Evolutionary conservation across 257 asterid species (phyloP).

Genomic region (Nemophila menziesii): DNA sequence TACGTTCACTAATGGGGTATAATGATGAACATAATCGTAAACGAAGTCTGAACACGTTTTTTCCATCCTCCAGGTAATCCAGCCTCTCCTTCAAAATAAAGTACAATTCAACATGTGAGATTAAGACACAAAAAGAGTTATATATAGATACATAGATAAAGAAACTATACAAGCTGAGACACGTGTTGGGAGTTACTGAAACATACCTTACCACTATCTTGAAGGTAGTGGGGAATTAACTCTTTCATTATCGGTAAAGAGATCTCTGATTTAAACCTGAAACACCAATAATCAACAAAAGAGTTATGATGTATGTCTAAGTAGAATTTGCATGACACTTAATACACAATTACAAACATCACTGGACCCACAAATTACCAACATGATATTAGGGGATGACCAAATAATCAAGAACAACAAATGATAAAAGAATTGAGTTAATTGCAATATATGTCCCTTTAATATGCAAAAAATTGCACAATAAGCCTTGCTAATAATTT

Average conservation of each 20-base stretch:
- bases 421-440: not conserved
- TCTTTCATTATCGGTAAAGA: constrained; percentile 84
- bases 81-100: constrained; percentile 62
- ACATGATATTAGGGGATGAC: not conserved
- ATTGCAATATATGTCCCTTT: not conserved
- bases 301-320: not conserved
- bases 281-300: constrained; percentile 13
- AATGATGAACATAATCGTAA: constrained; percentile 88
- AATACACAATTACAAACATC: not conserved
- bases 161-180: not conserved
- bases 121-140: not conserved
- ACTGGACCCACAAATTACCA: not conserved
- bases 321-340: not conserved
- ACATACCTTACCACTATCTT: constrained; percentile 81
- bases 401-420: not conserved
- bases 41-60: constrained; percentile 73
- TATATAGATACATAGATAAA: not conserved
- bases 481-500: no score
- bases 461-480: not conserved
- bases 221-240: constrained; percentile 87
- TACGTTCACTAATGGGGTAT: constrained; percentile 91
- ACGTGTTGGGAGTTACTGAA: not conserved
- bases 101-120: constrained; percentile 7
- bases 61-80: constrained; percentile 98
- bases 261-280: constrained; percentile 85